A percentile compares a stretch with the other conserved stretches of the same genome.
Conservation (phyloP, 768 basidiomycete genomes). For the Tylopilus cervinicoccineus region DNA sequence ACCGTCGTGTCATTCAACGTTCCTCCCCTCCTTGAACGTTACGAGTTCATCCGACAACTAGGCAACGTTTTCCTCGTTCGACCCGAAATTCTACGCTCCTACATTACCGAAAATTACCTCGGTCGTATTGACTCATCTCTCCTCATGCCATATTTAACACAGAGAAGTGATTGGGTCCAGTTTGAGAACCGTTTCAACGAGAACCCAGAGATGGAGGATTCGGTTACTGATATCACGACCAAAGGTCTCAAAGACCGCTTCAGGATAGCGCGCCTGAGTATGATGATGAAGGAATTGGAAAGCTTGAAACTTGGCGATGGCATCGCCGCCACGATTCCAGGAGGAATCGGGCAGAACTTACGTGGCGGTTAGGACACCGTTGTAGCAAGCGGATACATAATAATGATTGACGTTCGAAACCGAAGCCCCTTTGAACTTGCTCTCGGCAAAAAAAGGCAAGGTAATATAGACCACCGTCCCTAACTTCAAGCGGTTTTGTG, state of each 20-base stretch:
- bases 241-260: slow-evolving; percentile 53
- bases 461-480: no score
- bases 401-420: neutral
- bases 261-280: slow-evolving; percentile 67
- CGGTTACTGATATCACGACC: slow-evolving; percentile 35
- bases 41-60: slow-evolving; percentile 96
- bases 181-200: slow-evolving; percentile 82
- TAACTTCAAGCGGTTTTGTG: neutral
- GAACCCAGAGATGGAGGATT: slow-evolving; percentile 40
- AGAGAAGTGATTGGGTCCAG: slow-evolving; percentile 87
- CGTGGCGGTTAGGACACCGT: slow-evolving; percentile 41
- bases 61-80: slow-evolving; percentile 97
- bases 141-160: slow-evolving; percentile 85
- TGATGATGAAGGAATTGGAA: slow-evolving; percentile 88
- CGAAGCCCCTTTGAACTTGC: neutral
- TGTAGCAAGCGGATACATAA: neutral
- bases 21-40: slow-evolving; percentile 84
- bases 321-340: slow-evolving; percentile 54
- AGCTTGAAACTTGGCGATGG: slow-evolving; percentile 57
- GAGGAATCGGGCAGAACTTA: slow-evolving; percentile 54
- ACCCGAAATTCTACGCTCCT: slow-evolving; percentile 91
- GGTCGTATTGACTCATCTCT: slow-evolving; percentile 85
- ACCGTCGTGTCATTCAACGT: slow-evolving; percentile 78
- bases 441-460: neutral
- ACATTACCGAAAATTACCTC: slow-evolving; percentile 91